phyloP scores from a whole-genome alignment of 345 rosid genomes.

The Lepidium sativum region DNA sequence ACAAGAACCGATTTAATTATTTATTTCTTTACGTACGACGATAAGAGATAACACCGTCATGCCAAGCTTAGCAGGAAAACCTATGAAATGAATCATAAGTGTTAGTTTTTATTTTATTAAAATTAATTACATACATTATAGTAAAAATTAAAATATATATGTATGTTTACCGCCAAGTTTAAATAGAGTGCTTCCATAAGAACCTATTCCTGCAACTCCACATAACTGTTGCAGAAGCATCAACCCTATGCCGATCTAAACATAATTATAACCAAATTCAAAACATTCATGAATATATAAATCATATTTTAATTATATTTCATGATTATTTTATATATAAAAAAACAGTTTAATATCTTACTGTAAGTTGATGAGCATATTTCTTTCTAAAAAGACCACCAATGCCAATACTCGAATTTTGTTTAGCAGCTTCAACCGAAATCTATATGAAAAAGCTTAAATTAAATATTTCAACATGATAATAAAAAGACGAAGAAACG shows the following conservation, averaged over 20 bases:
- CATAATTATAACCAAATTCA: not conserved
- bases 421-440: conserved; percentile 30
- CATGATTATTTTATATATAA: not conserved
- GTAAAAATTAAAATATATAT: not conserved
- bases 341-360: conserved; percentile 17
- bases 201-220: conserved; percentile 5
- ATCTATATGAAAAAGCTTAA: conserved; percentile 24
- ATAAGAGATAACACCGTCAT: conserved; percentile 23
- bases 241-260: conserved; percentile 25
- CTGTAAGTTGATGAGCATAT: conserved; percentile 49
- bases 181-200: conserved; percentile 18
- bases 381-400: conserved; percentile 40
- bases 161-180: conserved; percentile 10
- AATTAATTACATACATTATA: not conserved
- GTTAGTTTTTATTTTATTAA: not conserved
- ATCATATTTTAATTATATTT: not conserved
- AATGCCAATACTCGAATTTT: conserved; percentile 14
- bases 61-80: conserved; percentile 16
- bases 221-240: conserved; percentile 21
- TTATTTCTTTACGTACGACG: conserved; percentile 7
- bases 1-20: not conserved
- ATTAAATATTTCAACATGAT: not conserved
- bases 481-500: not conserved
- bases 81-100: not conserved
- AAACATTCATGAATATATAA: not conserved